Evolutionary conservation across 225 moss, liverwort and hornwort genomes (phyloP).

Genomic region (Physcomitrellopsis africana): DNA sequence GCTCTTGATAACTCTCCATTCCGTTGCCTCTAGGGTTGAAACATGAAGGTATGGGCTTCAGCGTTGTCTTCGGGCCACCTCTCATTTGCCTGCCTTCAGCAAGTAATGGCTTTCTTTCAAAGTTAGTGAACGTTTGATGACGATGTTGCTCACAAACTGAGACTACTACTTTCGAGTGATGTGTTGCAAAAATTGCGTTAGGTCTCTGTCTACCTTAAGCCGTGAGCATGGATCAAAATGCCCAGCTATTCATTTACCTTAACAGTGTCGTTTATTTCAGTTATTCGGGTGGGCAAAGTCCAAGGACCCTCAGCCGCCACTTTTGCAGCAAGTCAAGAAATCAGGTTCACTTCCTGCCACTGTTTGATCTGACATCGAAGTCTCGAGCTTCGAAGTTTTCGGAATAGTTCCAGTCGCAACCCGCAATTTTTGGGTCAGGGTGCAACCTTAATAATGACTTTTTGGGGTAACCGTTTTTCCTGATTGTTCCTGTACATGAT

Average conservation of each 20-base stretch:
- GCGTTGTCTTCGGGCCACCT: no score
- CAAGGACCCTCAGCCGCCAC: conserved; percentile 34
- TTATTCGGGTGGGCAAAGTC: conserved; percentile 40
- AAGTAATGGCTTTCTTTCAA: background rate
- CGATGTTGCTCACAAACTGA: no score
- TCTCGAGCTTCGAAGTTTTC: conserved; percentile 2
- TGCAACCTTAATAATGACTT: no score
- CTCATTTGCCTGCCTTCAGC: background rate
- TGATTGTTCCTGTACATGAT: no score
- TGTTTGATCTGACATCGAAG: background rate
- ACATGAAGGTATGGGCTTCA: conserved; percentile 32
- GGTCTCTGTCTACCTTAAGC: background rate
- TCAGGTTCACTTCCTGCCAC: conserved; percentile 34
- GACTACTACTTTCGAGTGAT: no score
- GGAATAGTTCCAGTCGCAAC: background rate
- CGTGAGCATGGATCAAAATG: no score
- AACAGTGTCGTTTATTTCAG: conserved; percentile 20
- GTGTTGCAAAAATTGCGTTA: background rate
- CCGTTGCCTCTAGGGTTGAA: background rate
- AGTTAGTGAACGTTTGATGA: background rate
- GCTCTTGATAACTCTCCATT: background rate
- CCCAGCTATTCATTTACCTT: background rate
- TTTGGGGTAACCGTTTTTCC: no score
- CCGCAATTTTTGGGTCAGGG: no score
- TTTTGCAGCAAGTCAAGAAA: conserved; percentile 22